Percentiles rank a stretch among this genome's conserved stretches.
Evolutionary conservation across 2,329 filamentous ascomycete genomes (phyloP).

Genomic region (Ophiostoma sp.): DNA sequence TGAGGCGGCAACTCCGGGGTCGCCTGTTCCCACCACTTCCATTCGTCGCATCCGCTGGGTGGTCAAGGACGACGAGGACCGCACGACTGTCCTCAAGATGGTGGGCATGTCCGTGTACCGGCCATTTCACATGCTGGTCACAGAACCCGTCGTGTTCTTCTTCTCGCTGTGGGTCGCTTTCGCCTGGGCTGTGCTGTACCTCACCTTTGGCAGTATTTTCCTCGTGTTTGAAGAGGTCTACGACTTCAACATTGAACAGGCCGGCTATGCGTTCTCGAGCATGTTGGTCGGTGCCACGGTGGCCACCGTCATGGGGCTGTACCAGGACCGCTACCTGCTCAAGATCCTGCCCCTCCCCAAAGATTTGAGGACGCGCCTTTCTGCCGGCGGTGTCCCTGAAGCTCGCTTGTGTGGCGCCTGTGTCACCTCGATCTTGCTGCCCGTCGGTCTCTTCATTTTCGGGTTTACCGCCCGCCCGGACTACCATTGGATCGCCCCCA

Average conservation of each 20-base stretch:
- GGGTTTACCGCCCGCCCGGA: constrained; percentile 66
- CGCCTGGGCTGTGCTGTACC: constrained; percentile 84
- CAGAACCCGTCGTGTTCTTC: constrained; percentile 77
- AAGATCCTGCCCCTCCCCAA: constrained; percentile 37
- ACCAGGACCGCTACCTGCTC: constrained; percentile 67
- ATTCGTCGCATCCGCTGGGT: constrained; percentile 71
- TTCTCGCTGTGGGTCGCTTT: constrained; percentile 91
- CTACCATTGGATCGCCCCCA: constrained; percentile 71
- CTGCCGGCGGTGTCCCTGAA: constrained; percentile 64
- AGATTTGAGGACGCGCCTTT: constrained; percentile 48
- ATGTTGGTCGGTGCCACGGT: constrained; percentile 68
- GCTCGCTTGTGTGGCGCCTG: constrained; percentile 81
- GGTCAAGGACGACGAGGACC: constrained; percentile 75
- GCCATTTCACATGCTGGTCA: constrained; percentile 75
- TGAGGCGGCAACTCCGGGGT: background rate
- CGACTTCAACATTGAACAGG: constrained; percentile 65
- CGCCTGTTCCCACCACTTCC: background rate
- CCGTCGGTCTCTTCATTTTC: constrained; percentile 78
- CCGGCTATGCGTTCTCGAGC: constrained; percentile 71
- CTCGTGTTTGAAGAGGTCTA: constrained; percentile 71
- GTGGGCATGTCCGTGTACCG: constrained; percentile 72
- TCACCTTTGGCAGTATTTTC: constrained; percentile 79
- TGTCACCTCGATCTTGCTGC: constrained; percentile 71
- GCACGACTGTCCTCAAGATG: constrained; percentile 66
- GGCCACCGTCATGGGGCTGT: constrained; percentile 68